A percentile compares a stretch with the other conserved stretches of the same genome.
These are phyloP conservation scores for Harringtonia aguacate DNA, from an alignment of 2,329 filamentous ascomycete species.

Conservation along the genomic window DNA sequence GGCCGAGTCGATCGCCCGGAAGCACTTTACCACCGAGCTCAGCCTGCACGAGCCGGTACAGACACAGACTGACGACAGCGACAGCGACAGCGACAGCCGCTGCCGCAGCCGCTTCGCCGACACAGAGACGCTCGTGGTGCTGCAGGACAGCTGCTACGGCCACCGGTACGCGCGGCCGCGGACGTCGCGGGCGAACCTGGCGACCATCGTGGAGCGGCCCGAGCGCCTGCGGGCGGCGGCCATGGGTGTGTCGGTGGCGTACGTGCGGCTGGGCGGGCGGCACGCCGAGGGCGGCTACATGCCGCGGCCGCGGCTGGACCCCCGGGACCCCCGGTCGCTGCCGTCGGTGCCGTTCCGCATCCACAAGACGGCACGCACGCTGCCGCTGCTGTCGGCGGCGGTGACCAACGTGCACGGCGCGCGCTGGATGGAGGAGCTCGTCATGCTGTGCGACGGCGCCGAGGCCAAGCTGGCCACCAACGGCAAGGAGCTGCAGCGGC, in stretches of 20 bases:
- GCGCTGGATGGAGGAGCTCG: slow-evolving; percentile 90
- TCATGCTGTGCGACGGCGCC: slow-evolving; percentile 71
- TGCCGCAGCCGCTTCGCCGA: slow-evolving; percentile 19
- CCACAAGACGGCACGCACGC: slow-evolving; percentile 61
- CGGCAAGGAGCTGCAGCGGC: slow-evolving; percentile 67
- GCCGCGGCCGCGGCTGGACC: slow-evolving; percentile 51
- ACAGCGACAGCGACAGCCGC: neutral
- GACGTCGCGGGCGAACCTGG: slow-evolving; percentile 59
- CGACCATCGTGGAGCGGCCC: slow-evolving; percentile 83
- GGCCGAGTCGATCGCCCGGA: slow-evolving; percentile 47
- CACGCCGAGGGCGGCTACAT: slow-evolving; percentile 61
- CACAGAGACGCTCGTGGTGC: slow-evolving; percentile 68
- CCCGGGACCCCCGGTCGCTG: slow-evolving; percentile 39
- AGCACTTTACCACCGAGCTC: slow-evolving; percentile 62
- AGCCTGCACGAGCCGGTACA: slow-evolving; percentile 46
- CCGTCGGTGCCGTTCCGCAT: slow-evolving; percentile 71
- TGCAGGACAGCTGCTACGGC: slow-evolving; percentile 92
- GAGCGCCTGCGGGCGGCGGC: slow-evolving; percentile 80
- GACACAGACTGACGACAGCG: neutral
- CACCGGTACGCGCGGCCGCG: slow-evolving; percentile 82
- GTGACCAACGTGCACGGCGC: slow-evolving; percentile 86
- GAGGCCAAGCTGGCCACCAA: slow-evolving; percentile 66
- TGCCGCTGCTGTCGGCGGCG: slow-evolving; percentile 62
- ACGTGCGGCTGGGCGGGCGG: slow-evolving; percentile 77
- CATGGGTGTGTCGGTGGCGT: slow-evolving; percentile 74